Conservation (phyloP, 805 yeast genomes). For the Nematodospora valgi region DNA sequence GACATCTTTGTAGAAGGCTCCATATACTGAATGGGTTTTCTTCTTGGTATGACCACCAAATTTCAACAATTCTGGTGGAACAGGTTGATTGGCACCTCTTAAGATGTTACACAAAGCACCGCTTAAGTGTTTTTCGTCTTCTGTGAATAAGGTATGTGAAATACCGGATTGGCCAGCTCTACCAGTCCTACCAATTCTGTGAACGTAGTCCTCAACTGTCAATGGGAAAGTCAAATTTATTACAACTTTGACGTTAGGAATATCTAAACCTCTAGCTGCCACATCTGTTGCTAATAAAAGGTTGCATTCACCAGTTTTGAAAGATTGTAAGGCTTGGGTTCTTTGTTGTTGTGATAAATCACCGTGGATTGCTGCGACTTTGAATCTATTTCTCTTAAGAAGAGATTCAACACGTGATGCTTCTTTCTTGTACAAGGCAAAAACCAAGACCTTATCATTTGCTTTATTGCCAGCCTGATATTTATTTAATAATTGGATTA, state of each 20-base stretch:
- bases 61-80: slow-evolving; percentile 90
- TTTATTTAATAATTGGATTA: slow-evolving; percentile 67
- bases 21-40: slow-evolving; percentile 97
- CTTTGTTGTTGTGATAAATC: slow-evolving; percentile 91
- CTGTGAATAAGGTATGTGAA: slow-evolving; percentile 94
- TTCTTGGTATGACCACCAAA: slow-evolving; percentile 98
- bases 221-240: slow-evolving; percentile 94
- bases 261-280: slow-evolving; percentile 96
- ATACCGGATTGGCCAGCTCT: slow-evolving; percentile 95
- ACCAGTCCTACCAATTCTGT: slow-evolving; percentile 96
- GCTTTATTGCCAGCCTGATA: slow-evolving; percentile 64
- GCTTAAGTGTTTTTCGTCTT: slow-evolving; percentile 91
- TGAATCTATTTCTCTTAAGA: slow-evolving; percentile 67
- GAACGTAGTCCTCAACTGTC: slow-evolving; percentile 95
- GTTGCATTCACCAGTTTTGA: slow-evolving; percentile 74
- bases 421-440: slow-evolving; percentile 95
- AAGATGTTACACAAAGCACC: slow-evolving; percentile 92
- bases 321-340: slow-evolving; percentile 78
- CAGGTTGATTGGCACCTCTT: slow-evolving; percentile 91
- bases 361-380: slow-evolving; percentile 94
- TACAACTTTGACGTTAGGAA: slow-evolving; percentile 94
- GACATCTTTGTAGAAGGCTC: slow-evolving; percentile 93
- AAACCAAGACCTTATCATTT: slow-evolving; percentile 82
- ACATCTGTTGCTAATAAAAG: slow-evolving; percentile 95
- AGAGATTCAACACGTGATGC: slow-evolving; percentile 86